Evolutionary conservation across 2,329 filamentous ascomycete species (phyloP).

Genomic region (Claviceps maximensis): DNA sequence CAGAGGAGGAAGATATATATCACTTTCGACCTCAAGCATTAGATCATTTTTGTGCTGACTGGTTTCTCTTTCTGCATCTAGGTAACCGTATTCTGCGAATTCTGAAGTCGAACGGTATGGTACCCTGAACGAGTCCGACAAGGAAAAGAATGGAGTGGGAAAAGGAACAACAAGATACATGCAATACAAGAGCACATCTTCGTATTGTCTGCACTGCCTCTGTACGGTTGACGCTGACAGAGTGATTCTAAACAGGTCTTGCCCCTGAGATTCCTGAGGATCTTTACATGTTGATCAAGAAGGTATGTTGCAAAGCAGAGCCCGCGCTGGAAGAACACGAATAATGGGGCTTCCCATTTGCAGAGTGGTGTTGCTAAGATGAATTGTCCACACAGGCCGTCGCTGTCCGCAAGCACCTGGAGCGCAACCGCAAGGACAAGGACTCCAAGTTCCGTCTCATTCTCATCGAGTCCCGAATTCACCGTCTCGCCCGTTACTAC

Average conservation of each 20-base stretch:
- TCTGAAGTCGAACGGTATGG: slow-evolving; percentile 92
- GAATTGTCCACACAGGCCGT: slow-evolving; percentile 54
- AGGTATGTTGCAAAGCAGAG: slow-evolving; percentile 43
- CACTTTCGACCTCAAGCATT: background rate
- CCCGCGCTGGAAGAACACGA: background rate
- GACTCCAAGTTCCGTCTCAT: slow-evolving; percentile 99
- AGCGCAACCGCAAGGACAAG: slow-evolving; percentile 99
- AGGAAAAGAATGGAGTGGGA: slow-evolving; percentile 14
- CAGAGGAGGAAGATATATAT: background rate
- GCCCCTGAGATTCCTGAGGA: slow-evolving; percentile 98
- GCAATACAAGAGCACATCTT: slow-evolving; percentile 12
- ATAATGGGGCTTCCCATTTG: background rate
- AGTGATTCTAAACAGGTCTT: slow-evolving; percentile 86
- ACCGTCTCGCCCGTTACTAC: slow-evolving; percentile 99
- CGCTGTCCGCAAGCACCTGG: slow-evolving; percentile 98
- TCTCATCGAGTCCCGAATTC: slow-evolving; percentile 99
- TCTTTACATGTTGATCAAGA: slow-evolving; percentile 99
- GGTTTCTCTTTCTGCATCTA: slow-evolving; percentile 21
- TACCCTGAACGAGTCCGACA: slow-evolving; percentile 19
- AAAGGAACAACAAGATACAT: slow-evolving; percentile 17
- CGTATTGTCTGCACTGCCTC: slow-evolving; percentile 47
- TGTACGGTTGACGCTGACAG: slow-evolving; percentile 88
- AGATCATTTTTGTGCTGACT: background rate
- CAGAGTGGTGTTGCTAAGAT: slow-evolving; percentile 9
- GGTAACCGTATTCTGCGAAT: slow-evolving; percentile 99